A percentile compares a stretch with the other conserved stretches of the same genome.
These are phyloP conservation scores for Epicoccum sorghinum DNA, from an alignment of 2,329 filamentous ascomycete species.

Conservation along the genomic window DNA sequence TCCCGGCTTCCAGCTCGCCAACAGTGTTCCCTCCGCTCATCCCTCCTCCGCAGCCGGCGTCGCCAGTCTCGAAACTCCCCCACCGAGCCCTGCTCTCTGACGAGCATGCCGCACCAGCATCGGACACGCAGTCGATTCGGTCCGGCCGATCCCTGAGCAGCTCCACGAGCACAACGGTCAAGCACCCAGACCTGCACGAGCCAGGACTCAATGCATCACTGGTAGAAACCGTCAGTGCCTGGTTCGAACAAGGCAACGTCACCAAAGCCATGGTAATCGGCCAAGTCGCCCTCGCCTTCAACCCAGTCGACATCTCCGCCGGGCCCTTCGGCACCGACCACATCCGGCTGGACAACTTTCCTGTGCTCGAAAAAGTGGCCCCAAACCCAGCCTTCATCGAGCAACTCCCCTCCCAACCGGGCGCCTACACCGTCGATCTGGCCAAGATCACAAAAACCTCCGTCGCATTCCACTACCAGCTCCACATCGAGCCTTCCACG, in stretches of 20 bases:
- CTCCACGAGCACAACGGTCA: constrained; percentile 65
- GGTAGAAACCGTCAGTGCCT: constrained; percentile 87
- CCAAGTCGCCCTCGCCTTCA: constrained; percentile 88
- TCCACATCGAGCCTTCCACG: constrained; percentile 69
- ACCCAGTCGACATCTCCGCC: constrained; percentile 58
- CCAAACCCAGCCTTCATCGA: constrained; percentile 91
- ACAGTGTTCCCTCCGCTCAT: constrained; percentile 24
- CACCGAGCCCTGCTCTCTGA: constrained; percentile 46
- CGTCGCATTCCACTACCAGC: constrained; percentile 90
- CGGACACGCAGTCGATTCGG: constrained; percentile 89
- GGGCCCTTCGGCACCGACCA: constrained; percentile 59
- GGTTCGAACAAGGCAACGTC: constrained; percentile 75
- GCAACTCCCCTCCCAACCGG: constrained; percentile 69
- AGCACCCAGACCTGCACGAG: constrained; percentile 80
- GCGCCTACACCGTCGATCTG: constrained; percentile 80
- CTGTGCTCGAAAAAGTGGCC: constrained; percentile 86
- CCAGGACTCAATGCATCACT: constrained; percentile 86
- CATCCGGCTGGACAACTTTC: constrained; percentile 86
- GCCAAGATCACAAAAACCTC: constrained; percentile 73
- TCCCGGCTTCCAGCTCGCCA: constrained; percentile 13
- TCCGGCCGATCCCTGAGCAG: constrained; percentile 81
- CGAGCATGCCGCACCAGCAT: constrained; percentile 64
- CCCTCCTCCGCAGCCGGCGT: constrained; percentile 40
- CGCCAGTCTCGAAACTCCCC: constrained; percentile 44
- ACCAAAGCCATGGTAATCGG: constrained; percentile 78